Evolutionary conservation across 257 asterid species (phyloP).

Genomic region (Buddleja alternifolia): DNA sequence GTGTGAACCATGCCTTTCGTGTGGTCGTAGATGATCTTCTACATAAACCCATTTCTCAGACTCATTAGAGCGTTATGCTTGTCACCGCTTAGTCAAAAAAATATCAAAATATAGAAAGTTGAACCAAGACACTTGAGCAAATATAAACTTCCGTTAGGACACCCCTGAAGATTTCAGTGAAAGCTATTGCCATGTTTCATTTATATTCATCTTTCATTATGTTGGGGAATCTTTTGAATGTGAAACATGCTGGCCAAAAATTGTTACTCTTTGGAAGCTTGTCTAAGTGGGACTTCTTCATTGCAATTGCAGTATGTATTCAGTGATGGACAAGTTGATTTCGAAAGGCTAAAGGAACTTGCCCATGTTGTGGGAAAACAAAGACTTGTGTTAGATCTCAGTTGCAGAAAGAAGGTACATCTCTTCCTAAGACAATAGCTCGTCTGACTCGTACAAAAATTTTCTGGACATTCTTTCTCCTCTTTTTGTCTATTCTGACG

Average conservation of each 20-base stretch:
- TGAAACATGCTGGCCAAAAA: constrained; percentile 13
- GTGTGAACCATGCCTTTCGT: neutral
- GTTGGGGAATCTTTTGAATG: constrained; percentile 25
- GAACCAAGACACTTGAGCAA: constrained; percentile 10
- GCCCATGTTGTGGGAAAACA: constrained; percentile 69
- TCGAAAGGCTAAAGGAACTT: constrained; percentile 80
- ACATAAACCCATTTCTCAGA: neutral
- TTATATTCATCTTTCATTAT: constrained; percentile 15
- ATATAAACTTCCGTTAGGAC: neutral
- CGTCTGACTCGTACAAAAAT: neutral
- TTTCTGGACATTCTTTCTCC: neutral
- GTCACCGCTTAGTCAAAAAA: neutral
- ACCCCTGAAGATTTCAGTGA: neutral
- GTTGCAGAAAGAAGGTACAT: constrained; percentile 92
- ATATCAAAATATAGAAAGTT: constrained; percentile 20
- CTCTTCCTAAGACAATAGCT: constrained; percentile 23
- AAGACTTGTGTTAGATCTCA: constrained; percentile 90
- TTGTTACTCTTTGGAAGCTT: constrained; percentile 23
- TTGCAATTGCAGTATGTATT: constrained; percentile 73
- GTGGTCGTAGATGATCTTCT: constrained; percentile 22
- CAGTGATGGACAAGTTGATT: constrained; percentile 81
- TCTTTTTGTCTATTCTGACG: neutral
- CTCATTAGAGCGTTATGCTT: constrained; percentile 10
- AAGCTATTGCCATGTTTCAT: neutral
- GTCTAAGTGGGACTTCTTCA: constrained; percentile 25